Evolutionary conservation across 805 yeast species (phyloP), one percentile per base, ranked within the genome.

Genomic region (Dipodascus albidus): DNA sequence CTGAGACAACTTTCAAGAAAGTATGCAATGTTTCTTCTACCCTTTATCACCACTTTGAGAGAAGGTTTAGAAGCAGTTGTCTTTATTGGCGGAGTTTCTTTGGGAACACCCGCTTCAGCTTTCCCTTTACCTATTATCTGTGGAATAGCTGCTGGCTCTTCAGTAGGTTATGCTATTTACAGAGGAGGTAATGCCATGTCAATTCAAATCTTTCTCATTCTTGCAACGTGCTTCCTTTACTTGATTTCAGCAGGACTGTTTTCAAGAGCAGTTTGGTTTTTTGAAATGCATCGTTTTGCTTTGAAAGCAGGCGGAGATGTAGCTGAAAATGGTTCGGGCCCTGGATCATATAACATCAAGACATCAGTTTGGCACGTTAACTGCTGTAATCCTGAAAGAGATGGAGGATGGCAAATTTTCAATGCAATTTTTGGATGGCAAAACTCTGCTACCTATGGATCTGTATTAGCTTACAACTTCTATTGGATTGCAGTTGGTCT

Each of bases 41-140:
- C 99, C 11, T 86, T 87, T 62, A 76, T 91, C 66, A 91, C 99
- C 27, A 84, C 87, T 58, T 76, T 91, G 58, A 84, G 99, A 80
- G 99, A 91, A 77, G 99, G 99, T 70, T 76, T 90, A 60, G 97
- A 90, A 76, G 96, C 96, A 47, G 90, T 90, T 55, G 95, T 90
- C 48, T 90, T 90, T 64, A 93, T 90, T 54, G 97, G 96, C 52
- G 97, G 97, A 73, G 96, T 93, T 49, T 95, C 96, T 67, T 75
- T 88, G 58, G 71, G 79, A 52, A 66, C 79, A 2, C 71, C 72
- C 49, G 87, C 87, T 22, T 69, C 79, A 21, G 79, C 96, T 4
- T 90, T 87, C 78, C 98, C 98, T 55, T 72, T 91, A 59, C 95
- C 98, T n/a, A 97, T 91, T 50, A 74, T 91, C 57, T 72, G 82